A percentile compares a stretch with the other conserved stretches of the same genome.
These are phyloP conservation scores for Tremellales sp. DNA, from an alignment of 1,284 basidiomycete species.

Conservation along the genomic window DNA sequence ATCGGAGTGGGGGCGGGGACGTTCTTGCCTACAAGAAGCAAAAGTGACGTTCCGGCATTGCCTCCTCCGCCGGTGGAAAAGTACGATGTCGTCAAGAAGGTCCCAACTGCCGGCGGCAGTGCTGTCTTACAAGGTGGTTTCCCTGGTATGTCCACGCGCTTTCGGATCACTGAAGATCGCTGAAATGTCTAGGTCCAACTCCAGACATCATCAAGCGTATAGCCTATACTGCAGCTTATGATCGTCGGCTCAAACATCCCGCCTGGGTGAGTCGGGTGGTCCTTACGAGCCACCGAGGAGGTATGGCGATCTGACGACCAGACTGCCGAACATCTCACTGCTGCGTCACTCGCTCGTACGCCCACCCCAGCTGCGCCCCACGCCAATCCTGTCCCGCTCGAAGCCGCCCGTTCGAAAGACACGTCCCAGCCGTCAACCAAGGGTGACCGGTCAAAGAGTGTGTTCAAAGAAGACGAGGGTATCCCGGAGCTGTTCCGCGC, in stretches of 20 bases:
- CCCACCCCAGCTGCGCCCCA: conserved; percentile 29
- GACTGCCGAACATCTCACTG: conserved; percentile 89
- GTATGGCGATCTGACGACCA: neutral
- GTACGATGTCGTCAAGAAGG: conserved; percentile 11
- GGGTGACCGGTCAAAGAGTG: conserved; percentile 71
- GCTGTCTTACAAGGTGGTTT: conserved; percentile 36
- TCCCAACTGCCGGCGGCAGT: conserved; percentile 32
- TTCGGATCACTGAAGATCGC: conserved; percentile 14
- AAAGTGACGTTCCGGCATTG: conserved; percentile 13
- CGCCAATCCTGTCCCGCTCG: conserved; percentile 29
- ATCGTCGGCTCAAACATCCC: conserved; percentile 83
- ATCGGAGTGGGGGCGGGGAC: conserved; percentile 43
- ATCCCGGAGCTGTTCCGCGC: conserved; percentile 79
- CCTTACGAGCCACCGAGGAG: neutral
- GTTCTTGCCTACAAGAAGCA: conserved; percentile 24
- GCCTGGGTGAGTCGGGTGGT: conserved; percentile 56
- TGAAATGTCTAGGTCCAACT: conserved; percentile 62
- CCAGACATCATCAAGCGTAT: conserved; percentile 72
- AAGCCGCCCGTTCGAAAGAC: conserved; percentile 36
- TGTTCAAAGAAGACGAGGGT: conserved; percentile 77
- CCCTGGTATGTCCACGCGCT: conserved; percentile 51
- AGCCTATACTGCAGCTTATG: conserved; percentile 86
- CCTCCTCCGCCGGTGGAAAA: conserved; percentile 27
- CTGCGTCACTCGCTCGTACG: conserved; percentile 64
- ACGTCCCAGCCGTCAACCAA: conserved; percentile 40